Conservation (phyloP, 2,329 filamentous ascomycete species). For the Aspergillus neotritici region DNA sequence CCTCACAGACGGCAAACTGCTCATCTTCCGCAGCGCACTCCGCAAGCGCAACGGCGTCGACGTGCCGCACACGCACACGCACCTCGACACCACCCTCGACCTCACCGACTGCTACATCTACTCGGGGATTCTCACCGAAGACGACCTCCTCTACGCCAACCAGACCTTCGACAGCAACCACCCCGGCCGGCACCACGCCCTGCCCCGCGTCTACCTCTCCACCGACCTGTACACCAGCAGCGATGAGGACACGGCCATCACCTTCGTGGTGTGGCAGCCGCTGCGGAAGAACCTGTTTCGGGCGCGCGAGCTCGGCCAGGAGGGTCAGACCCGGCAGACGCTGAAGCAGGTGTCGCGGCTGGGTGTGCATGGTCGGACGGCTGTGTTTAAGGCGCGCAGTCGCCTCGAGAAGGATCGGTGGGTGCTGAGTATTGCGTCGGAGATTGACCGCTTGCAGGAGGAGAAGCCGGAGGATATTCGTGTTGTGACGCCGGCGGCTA, state of each 20-base stretch:
- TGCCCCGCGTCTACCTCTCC: constrained; percentile 55
- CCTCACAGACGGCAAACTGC: constrained; percentile 54
- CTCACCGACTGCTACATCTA: constrained; percentile 62
- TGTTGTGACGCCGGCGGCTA: constrained; percentile 28
- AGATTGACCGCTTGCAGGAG: constrained; percentile 57
- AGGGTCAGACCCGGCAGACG: constrained; percentile 40
- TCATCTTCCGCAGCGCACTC: constrained; percentile 58
- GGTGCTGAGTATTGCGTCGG: constrained; percentile 60
- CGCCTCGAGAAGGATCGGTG: constrained; percentile 62
- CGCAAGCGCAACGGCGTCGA: constrained; percentile 51
- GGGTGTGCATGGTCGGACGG: constrained; percentile 55
- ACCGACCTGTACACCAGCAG: constrained; percentile 56
- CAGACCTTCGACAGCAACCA: constrained; percentile 59
- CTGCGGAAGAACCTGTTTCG: constrained; percentile 53
- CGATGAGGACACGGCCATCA: constrained; percentile 62
- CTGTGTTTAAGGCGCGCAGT: constrained; percentile 62
- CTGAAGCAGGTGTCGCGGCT: constrained; percentile 56
- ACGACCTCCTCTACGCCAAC: constrained; percentile 59
- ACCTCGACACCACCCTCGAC: constrained; percentile 54
- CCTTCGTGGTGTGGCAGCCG: constrained; percentile 62
- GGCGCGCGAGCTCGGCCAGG: constrained; percentile 34
- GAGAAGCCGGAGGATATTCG: constrained; percentile 46
- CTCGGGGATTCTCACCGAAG: constrained; percentile 57
- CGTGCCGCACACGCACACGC: constrained; percentile 57
- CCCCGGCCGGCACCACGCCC: constrained; percentile 50